Evolutionary conservation across 805 yeast species (phyloP).

Genomic region (Candida fluviatilis): DNA sequence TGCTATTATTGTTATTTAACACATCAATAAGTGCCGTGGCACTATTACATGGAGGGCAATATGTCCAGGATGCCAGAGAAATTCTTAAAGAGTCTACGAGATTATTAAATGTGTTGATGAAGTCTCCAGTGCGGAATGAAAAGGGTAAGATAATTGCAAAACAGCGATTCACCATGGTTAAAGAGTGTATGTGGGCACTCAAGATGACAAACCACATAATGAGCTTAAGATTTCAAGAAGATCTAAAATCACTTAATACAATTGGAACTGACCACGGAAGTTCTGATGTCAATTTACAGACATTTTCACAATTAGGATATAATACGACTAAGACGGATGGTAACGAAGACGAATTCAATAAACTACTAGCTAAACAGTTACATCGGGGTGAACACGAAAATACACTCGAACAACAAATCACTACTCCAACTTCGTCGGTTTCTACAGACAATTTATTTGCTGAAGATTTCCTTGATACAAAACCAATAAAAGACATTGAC

Average conservation of each 20-base stretch:
- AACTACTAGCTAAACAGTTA: slow-evolving; percentile 15
- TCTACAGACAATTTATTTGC: slow-evolving; percentile 5
- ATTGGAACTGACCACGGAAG: slow-evolving; percentile 55
- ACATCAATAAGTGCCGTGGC: slow-evolving; percentile 40
- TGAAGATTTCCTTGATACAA: background rate
- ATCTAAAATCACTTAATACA: slow-evolving; percentile 29
- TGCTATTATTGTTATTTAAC: slow-evolving; percentile 40
- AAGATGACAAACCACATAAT: slow-evolving; percentile 52
- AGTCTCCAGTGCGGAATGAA: slow-evolving; percentile 27
- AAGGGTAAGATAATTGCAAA: slow-evolving; percentile 26
- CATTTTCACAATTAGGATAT: slow-evolving; percentile 45
- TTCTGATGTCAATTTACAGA: slow-evolving; percentile 43
- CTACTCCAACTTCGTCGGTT: slow-evolving; percentile 8
- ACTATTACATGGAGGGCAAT: slow-evolving; percentile 40
- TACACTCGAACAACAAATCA: background rate
- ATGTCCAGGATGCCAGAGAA: slow-evolving; percentile 18
- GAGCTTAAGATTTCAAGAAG: slow-evolving; percentile 40
- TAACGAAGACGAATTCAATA: slow-evolving; percentile 15
- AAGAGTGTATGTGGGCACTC: slow-evolving; percentile 60
- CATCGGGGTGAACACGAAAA: slow-evolving; percentile 10
- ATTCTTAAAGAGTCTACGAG: slow-evolving; percentile 21
- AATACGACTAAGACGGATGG: background rate
- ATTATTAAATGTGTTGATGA: slow-evolving; percentile 19
- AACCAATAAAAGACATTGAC: slow-evolving; percentile 16
- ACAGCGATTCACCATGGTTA: slow-evolving; percentile 46